Base-by-base conservation (phyloP, 2,329 filamentous ascomycete genomes). In the Beauveria brongniartii region DNA sequence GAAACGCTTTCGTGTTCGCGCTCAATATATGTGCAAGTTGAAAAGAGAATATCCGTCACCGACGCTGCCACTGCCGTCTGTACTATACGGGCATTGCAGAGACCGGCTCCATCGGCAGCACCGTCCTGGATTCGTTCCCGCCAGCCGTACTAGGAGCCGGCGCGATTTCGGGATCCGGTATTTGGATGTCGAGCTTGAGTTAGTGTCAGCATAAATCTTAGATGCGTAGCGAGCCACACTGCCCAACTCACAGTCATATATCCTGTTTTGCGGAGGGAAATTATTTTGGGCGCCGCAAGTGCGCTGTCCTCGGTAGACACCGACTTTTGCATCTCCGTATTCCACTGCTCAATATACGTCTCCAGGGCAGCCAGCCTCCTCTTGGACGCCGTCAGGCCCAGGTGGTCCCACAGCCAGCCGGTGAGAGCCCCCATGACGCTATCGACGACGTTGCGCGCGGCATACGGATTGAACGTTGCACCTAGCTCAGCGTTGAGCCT, bases 401-500 rank as follows among this genome's bases (percentile, higher is more conserved):
- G 68, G 70, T 97, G 93, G 62, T 99, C 94, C 91, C 92, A 97
- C 40, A 97, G 69, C 90, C 92, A 99, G 24, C 93, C 90, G 0
- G 94, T 97, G 40, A 92, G 74, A 5, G 95, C 78, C 2, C 93
- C 92, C 66, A 97, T 71, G 12, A 91, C 72, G 14, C 85, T 84
- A 73, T 99, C 94, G 0, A 96, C 65, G 69, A 92, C 85, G 67
- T 95, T 96, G 55, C 90, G 81, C 67, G 83, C 76, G 59, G 81
- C 85, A 71, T 87, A 92, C 0, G 94, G 93, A 68, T 89, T 85
- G 72, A 96, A 97, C 0, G 88, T 87, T n/a, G 82, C 82, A 44
- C 88, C 77, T 18, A 97, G 77, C 64, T 91, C 86, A 14, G 82
- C 76, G 69, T 99, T 99, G 59, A 97, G 81, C 68, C 87, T 89